Percentiles rank a stretch among this genome's conserved stretches.
phyloP scores from a whole-genome alignment of 2,329 filamentous ascomycete species.

The Colletotrichum sansevieriae region DNA sequence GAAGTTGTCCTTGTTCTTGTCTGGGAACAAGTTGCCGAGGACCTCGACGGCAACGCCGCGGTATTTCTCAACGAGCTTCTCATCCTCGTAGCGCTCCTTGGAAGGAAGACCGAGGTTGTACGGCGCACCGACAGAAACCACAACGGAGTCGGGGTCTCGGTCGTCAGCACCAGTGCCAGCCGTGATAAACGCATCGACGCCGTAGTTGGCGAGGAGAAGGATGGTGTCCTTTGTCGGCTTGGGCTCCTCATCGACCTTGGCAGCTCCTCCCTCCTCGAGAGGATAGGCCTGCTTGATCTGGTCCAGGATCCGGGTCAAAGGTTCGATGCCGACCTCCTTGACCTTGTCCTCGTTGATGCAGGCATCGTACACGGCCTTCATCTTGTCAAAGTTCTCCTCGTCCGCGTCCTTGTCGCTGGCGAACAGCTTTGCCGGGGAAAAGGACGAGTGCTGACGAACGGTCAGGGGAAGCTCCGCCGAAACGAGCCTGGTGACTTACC shows the following conservation, averaged over 20 bases:
- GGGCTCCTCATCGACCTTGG: constrained; percentile 47
- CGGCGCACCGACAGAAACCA: constrained; percentile 58
- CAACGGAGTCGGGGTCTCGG: constrained; percentile 54
- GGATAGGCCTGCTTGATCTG: constrained; percentile 45
- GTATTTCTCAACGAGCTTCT: constrained; percentile 65
- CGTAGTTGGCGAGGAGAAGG: constrained; percentile 59
- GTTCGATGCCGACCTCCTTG: constrained; percentile 65
- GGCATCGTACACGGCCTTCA: constrained; percentile 73
- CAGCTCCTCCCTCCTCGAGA: constrained; percentile 43
- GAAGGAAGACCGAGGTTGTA: constrained; percentile 70
- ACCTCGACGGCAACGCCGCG: constrained; percentile 47
- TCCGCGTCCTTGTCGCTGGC: constrained; percentile 59
- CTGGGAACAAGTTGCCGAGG: constrained; percentile 49
- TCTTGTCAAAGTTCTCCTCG: constrained; percentile 74
- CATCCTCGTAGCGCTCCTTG: constrained; percentile 71
- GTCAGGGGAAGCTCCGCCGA: constrained; percentile 26
- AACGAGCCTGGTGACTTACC: constrained; percentile 45
- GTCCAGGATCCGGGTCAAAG: constrained; percentile 68
- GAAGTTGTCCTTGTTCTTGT: constrained; percentile 55
- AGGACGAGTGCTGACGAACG: constrained; percentile 59
- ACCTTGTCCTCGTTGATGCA: constrained; percentile 74
- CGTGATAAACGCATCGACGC: constrained; percentile 55
- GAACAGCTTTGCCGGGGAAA: constrained; percentile 58
- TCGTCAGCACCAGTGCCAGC: constrained; percentile 58
- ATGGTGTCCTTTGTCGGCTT: constrained; percentile 56